Evolutionary conservation across 257 asterid species (phyloP).

Genomic region (Sherardia arvensis): DNA sequence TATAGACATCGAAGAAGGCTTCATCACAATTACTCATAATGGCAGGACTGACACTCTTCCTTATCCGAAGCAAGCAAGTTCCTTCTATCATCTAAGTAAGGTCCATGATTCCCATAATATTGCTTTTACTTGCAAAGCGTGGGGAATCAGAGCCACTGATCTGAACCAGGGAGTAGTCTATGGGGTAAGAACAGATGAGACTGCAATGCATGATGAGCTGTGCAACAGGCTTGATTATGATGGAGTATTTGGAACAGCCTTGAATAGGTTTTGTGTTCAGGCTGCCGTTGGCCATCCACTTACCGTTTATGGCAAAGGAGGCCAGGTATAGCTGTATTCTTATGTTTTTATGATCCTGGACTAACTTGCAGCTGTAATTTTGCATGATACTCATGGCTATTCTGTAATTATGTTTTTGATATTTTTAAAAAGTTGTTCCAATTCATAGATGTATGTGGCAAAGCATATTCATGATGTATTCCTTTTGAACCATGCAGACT

Average conservation of each 20-base stretch:
- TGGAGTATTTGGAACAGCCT: conserved; percentile 85
- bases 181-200: conserved; percentile 81
- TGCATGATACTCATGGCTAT: not conserved
- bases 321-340: conserved; percentile 52
- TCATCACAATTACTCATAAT: conserved; percentile 69
- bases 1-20: conserved; percentile 96
- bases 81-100: conserved; percentile 89
- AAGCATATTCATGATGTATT: conserved; percentile 8
- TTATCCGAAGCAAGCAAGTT: conserved; percentile 91
- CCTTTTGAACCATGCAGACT: conserved; percentile 37
- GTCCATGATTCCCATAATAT: conserved; percentile 93
- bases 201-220: conserved; percentile 81
- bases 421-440: not conserved
- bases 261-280: conserved; percentile 94
- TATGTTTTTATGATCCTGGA: not conserved
- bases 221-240: conserved; percentile 83
- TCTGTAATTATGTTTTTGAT: not conserved
- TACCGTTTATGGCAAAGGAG: conserved; percentile 95
- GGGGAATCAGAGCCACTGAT: conserved; percentile 97
- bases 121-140: conserved; percentile 87
- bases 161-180: conserved; percentile 94
- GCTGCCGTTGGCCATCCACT: conserved; percentile 96
- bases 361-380: not conserved
- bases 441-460: not conserved
- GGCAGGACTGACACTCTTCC: conserved; percentile 93